Conservation (phyloP, 768 basidiomycete genomes). For the Mrakia frigida region DNA sequence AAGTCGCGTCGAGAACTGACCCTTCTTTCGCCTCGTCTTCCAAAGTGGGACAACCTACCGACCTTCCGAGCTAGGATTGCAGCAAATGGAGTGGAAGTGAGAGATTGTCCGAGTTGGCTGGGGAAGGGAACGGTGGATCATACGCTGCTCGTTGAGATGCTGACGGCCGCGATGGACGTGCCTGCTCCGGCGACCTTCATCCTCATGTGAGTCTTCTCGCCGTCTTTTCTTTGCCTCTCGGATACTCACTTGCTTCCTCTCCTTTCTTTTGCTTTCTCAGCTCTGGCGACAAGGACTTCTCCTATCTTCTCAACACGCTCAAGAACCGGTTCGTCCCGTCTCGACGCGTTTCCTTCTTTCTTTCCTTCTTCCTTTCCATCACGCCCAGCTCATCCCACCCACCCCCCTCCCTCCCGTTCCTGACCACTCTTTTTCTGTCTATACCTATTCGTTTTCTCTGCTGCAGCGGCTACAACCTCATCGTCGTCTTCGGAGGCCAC, state of each 20-base stretch:
- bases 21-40: too few relatives aligned
- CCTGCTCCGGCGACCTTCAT: neutral
- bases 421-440: neutral
- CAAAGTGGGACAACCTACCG: neutral
- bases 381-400: too few relatives aligned
- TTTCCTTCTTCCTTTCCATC: too few relatives aligned
- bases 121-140: neutral
- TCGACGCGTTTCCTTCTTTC: too few relatives aligned
- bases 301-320: neutral
- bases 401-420: too few relatives aligned
- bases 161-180: neutral
- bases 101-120: neutral
- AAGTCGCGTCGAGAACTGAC: too few relatives aligned
- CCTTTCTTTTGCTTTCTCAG: neutral
- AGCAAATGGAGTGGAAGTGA: neutral
- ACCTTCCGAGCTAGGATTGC: neutral
- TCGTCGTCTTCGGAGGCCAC: neutral
- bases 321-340: neutral
- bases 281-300: conserved; percentile 3
- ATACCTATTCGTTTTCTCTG: neutral
- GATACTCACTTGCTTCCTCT: neutral
- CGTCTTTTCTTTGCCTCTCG: neutral
- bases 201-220: neutral
- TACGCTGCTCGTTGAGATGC: neutral
- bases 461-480: neutral